Base-by-base conservation (phyloP, 23 red algal genomes). In the Cyanidioschyzon merolae region DNA sequence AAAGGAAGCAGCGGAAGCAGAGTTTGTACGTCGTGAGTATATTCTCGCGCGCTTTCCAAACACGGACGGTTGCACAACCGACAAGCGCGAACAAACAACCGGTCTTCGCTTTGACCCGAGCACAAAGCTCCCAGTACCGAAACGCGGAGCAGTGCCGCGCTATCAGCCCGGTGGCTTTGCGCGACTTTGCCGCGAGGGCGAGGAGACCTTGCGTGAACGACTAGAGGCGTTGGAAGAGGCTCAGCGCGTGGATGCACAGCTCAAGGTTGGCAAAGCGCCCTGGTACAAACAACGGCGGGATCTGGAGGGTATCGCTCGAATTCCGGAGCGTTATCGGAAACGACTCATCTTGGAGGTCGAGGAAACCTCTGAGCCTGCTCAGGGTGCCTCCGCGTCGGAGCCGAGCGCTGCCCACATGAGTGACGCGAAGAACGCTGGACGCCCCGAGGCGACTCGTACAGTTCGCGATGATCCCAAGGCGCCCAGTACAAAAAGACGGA, bases 291-390 rank as follows among this genome's bases (percentile, higher is more conserved):
- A 71, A 35, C 63, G 63, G 12, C 63, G 63, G 3, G 63, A 71
- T 27, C 21, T 71, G 12, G 63, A 71, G 63, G 63, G 63, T 32
- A 71, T 71, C 63, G 63, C 63, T 25, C n/a, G 30, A 32, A 71
- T 71, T 7, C 63, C 63, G 29, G n/a, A 25, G 63, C 63, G 63
- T 25, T 71, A 71, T 71, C 63, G 63, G 7, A 71, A 71, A 71
- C 21, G 32, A 27, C n/a, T 71, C n/a, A 71, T 71, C 3, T 27
- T 71, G 63, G 63, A 71, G 32, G 63, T 71, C n/a, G 63, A 71
- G 29, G 63, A 71, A 27, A 27, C 2, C n/a, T 3, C 21, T 25
- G 63, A 71, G 16, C 7, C 29, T 32, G 29, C n/a, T 3, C 7
- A 3, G n/a, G 3, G 3, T 25, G 63, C 3, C 3, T 25, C 63